Percentiles rank a stretch among this genome's conserved stretches.
Evolutionary conservation across 176 grass and related monocot genomes (phyloP).

Genomic region (Zea mays): Zm-B73-REFERENCE-NAM-5.0 NC_050099.1:189013001-189013500

Average conservation of each 20-base stretch:
- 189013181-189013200: slow-evolving; percentile 55
- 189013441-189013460: background rate
- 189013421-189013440: background rate
- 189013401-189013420: background rate
- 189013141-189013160: background rate
- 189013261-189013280: slow-evolving; percentile 59
- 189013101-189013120: slow-evolving; percentile 53
- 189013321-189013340: slow-evolving; percentile 8
- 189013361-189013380: background rate
- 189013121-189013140: slow-evolving; percentile 14
- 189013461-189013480: background rate
- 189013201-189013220: slow-evolving; percentile 39
- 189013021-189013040: slow-evolving; percentile 46
- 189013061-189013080: slow-evolving; percentile 44
- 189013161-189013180: slow-evolving; percentile 45
- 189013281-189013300: slow-evolving; percentile 60
- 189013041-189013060: slow-evolving; percentile 30
- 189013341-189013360: background rate
- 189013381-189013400: background rate
- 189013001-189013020: background rate
- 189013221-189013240: background rate
- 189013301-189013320: slow-evolving; percentile 69
- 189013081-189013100: slow-evolving; percentile 52
- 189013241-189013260: slow-evolving; percentile 47
- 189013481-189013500: no score